phyloP scores from a whole-genome alignment of 768 basidiomycete genomes.

The Cystobasidium tubakii region DNA sequence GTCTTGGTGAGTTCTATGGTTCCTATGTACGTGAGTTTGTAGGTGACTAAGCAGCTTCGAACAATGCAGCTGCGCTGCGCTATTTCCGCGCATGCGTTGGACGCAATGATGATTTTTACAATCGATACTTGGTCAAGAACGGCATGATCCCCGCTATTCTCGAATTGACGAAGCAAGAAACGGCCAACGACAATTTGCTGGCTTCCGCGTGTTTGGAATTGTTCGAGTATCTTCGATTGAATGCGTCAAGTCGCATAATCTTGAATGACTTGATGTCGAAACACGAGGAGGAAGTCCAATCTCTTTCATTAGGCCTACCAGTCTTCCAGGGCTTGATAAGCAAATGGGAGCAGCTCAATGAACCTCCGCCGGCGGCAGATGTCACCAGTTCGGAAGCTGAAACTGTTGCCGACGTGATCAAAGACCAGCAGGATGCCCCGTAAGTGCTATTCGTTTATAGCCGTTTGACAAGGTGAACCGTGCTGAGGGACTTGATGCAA shows the following conservation, averaged over 20 bases:
- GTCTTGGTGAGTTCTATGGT: constrained; percentile 63
- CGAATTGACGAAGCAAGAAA: constrained; percentile 54
- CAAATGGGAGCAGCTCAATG: constrained; percentile 87
- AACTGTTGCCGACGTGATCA: background rate
- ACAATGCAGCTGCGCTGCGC: constrained; percentile 83
- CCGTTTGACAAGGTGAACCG: background rate
- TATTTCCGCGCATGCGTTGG: constrained; percentile 81
- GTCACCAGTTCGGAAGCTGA: background rate
- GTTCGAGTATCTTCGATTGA: constrained; percentile 83
- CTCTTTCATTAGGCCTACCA: background rate
- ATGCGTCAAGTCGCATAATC: constrained; percentile 50
- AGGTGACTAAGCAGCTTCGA: constrained; percentile 18
- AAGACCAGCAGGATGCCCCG: constrained; percentile 10
- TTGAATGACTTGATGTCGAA: constrained; percentile 8
- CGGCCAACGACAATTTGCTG: constrained; percentile 79
- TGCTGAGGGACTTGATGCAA: background rate
- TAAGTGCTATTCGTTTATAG: no score
- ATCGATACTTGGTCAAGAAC: constrained; percentile 73
- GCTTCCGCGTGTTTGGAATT: constrained; percentile 93
- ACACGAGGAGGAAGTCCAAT: background rate
- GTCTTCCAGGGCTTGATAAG: constrained; percentile 64
- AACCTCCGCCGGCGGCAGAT: constrained; percentile 51
- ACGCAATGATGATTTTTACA: constrained; percentile 60
- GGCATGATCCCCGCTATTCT: constrained; percentile 71
- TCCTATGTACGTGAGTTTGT: background rate